Percentiles rank a stretch among this genome's conserved stretches.
Evolutionary conservation across 305 asterid genomes (phyloP).

Genomic region (Salvia sclarea): DNA sequence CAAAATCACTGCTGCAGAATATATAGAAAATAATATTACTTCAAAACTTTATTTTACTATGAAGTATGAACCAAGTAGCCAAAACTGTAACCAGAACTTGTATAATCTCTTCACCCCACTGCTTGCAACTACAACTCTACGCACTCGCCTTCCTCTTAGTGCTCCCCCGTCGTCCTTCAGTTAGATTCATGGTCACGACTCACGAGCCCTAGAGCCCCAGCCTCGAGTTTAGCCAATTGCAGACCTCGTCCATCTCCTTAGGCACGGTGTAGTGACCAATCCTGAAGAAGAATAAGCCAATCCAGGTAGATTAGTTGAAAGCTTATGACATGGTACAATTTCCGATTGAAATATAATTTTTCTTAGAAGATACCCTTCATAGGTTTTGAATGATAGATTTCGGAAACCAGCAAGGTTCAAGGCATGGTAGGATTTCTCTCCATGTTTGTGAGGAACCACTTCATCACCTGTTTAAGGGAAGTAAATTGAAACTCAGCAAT

Average conservation of each 20-base stretch:
- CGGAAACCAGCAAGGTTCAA: constrained; percentile 85
- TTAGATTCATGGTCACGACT: constrained; percentile 32
- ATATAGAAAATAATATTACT: constrained; percentile 26
- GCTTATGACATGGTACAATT: background rate
- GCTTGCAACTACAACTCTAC: constrained; percentile 37
- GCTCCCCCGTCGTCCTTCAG: constrained; percentile 26
- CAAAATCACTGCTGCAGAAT: constrained; percentile 31
- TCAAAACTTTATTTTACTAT: constrained; percentile 39
- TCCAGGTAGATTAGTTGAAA: constrained; percentile 9
- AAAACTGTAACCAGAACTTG: constrained; percentile 49
- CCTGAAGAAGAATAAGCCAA: constrained; percentile 45
- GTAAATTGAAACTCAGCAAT: background rate
- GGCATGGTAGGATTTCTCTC: constrained; percentile 75
- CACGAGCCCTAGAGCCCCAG: constrained; percentile 47
- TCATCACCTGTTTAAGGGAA: constrained; percentile 63
- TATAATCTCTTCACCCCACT: constrained; percentile 37
- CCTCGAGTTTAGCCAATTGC: constrained; percentile 64
- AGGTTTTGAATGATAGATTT: constrained; percentile 65
- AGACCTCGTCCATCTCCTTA: constrained; percentile 91
- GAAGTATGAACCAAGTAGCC: constrained; percentile 32
- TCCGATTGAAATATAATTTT: constrained; percentile 3
- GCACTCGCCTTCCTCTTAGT: constrained; percentile 32
- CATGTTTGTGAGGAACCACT: constrained; percentile 75
- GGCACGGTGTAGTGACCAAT: constrained; percentile 98
- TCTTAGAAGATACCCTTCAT: constrained; percentile 63